Percentiles rank a stretch among this genome's conserved stretches.
phyloP scores from a whole-genome alignment of 768 basidiomycete species.

The Leccinum broughii region DNA sequence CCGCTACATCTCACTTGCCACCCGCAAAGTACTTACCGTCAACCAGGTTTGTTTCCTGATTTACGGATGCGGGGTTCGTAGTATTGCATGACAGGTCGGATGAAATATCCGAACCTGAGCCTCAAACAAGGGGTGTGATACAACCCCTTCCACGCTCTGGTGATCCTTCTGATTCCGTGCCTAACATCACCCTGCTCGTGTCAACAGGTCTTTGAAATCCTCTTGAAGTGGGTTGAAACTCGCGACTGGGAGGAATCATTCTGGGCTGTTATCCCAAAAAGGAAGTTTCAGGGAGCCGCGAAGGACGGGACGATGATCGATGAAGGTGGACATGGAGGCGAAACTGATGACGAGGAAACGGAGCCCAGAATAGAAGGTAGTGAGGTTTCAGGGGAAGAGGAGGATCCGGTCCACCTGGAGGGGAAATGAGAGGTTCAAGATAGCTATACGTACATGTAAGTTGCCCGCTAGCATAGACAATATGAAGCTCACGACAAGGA shows the following conservation, averaged over 20 bases:
- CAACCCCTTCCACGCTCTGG: neutral
- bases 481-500: neutral
- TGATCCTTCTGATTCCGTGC: slow-evolving; percentile 5
- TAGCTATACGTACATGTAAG: no score
- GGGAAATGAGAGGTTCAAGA: neutral
- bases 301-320: neutral
- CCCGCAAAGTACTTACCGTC: slow-evolving; percentile 95
- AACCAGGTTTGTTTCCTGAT: slow-evolving; percentile 62
- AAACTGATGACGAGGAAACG: neutral
- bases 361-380: neutral
- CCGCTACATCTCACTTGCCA: slow-evolving; percentile 81
- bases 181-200: slow-evolving; percentile 3
- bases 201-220: slow-evolving; percentile 77
- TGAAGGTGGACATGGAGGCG: neutral
- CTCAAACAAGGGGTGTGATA: neutral
- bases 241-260: slow-evolving; percentile 86
- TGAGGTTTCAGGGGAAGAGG: neutral
- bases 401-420: neutral
- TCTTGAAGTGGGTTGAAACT: slow-evolving; percentile 85
- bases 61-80: neutral
- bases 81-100: slow-evolving; percentile 4
- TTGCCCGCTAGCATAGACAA: neutral
- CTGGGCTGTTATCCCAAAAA: slow-evolving; percentile 84
- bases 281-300: slow-evolving; percentile 66
- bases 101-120: neutral